Evolutionary conservation across 352 stramenopile genomes (phyloP), one percentile per base, ranked within the genome.

Genomic region (Pythium phragmiticola): DNA sequence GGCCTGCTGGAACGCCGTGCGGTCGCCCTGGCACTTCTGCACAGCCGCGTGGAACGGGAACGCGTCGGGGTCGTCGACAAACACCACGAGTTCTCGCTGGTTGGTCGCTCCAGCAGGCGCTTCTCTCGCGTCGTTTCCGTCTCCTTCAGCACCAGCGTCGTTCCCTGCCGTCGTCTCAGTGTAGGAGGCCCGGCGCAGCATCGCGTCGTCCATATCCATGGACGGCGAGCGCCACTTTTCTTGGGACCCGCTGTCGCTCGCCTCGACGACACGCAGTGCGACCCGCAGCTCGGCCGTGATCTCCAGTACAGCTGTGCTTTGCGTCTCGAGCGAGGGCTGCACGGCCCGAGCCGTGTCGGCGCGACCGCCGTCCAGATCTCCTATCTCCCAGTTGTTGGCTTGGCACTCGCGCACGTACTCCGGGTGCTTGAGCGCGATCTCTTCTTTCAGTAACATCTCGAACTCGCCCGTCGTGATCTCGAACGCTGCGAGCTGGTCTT

Each of bases 41-140:
- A 70, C 57, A 7, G 66, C 61, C 2, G 34, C 43, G n/a, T 73
- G 66, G 37, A 48, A 69, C 19, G 61, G 62, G 42, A 70, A 73
- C 17, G 30, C 47, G n/a, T 47, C 51, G n/a, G 57, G n/a, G 13
- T 64, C 56, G 39, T 70, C 62, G 9, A 70, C 39, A 41, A 69
- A 67, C 30, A 61, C 57, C 7, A 69, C 43, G 4, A 63, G 28
- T 14, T 63, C 56, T 5, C 56, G 56, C 30, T 63, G 45, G 34
- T 42, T 63, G 0, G 16, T 34, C 4, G 37, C n/a, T 4, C 28
- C 41, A 16, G 36, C 42, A 23, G n/a, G 26, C 26, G 4, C 68
- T 45, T 46, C 39, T 16, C 14, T 16, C 37, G 9, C 37, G 11
- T 42, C 37, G 11, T 16, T 6, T 12, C 14, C 0, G 37, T 16